Conservation (phyloP, 768 basidiomycete species). For the Russula olivacea region DNA sequence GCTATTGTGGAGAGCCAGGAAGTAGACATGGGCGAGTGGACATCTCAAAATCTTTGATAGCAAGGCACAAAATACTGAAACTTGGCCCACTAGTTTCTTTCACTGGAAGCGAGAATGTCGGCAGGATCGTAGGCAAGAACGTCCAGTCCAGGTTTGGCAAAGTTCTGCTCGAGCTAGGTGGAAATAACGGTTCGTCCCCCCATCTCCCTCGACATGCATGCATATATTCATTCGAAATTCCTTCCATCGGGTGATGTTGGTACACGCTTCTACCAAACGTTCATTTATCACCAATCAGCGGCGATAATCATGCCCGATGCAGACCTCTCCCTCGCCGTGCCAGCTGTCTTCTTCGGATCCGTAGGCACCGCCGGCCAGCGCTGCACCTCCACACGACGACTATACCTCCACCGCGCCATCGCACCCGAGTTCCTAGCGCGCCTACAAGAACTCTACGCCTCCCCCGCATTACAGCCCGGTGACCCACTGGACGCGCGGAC, state of each 20-base stretch:
- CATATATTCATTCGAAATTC: neutral
- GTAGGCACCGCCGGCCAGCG: conserved; percentile 73
- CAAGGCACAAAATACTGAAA: neutral
- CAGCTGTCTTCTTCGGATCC: conserved; percentile 89
- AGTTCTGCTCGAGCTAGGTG: conserved; percentile 84
- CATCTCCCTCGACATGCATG: neutral
- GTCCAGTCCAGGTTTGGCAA: conserved; percentile 89
- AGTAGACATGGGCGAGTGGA: conserved; percentile 66
- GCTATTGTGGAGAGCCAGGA: conserved; percentile 65
- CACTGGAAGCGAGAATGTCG: conserved; percentile 88
- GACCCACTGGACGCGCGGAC: conserved; percentile 74
- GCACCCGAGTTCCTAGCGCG: conserved; percentile 69
- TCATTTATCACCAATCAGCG: conserved; percentile 42
- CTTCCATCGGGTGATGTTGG: too few species aligned
- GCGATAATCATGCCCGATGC: conserved; percentile 92
- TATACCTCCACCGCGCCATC: conserved; percentile 81
- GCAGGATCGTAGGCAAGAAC: conserved; percentile 78
- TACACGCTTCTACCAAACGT: neutral
- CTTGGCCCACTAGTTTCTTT: conserved; percentile 64
- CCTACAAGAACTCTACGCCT: conserved; percentile 66
- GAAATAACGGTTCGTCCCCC: conserved; percentile 75
- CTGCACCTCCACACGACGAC: conserved; percentile 88
- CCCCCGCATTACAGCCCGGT: conserved; percentile 62
- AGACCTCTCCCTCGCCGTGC: conserved; percentile 82
- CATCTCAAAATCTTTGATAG: neutral